A percentile compares a stretch with the other conserved stretches of the same genome.
Conservation (phyloP, 805 yeast genomes). For the Yamadazyma sp. region DNA sequence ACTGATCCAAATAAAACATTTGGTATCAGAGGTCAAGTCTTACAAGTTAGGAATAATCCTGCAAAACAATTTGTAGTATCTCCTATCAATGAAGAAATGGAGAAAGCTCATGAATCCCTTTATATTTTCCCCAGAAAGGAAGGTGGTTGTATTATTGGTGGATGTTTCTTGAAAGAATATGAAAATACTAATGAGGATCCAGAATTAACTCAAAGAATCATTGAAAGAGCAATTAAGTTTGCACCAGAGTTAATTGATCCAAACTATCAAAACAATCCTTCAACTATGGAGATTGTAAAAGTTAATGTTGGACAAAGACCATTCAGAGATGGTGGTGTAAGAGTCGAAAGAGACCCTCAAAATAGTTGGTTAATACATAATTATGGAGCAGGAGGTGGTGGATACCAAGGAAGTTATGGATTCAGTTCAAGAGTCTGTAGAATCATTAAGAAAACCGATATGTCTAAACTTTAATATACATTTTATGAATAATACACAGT, state of each 20-base stretch:
- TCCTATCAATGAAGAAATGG: constrained; percentile 22
- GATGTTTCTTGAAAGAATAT: constrained; percentile 28
- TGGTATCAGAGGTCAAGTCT: constrained; percentile 61
- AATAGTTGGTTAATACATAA: constrained; percentile 50
- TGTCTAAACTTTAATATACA: constrained; percentile 1
- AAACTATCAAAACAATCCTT: constrained; percentile 22
- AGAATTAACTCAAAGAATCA: constrained; percentile 45
- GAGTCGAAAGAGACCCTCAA: constrained; percentile 29
- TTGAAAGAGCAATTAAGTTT: constrained; percentile 41
- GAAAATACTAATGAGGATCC: constrained; percentile 29
- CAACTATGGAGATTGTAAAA: constrained; percentile 25
- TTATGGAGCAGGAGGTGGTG: constrained; percentile 75
- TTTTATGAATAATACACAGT: too few species aligned
- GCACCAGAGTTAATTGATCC: constrained; percentile 38
- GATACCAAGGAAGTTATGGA: constrained; percentile 72
- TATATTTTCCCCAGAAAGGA: constrained; percentile 70
- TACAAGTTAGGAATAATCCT: constrained; percentile 46
- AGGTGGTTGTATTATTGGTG: constrained; percentile 72
- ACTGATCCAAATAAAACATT: constrained; percentile 37
- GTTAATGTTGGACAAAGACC: constrained; percentile 41
- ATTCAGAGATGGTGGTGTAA: constrained; percentile 30
- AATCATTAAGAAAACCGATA: background rate
- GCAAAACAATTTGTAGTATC: constrained; percentile 28
- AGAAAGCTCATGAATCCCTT: constrained; percentile 41
- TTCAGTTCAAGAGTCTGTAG: constrained; percentile 33